Percentiles rank a stretch among this genome's conserved stretches.
These are phyloP conservation scores for Tuber aestivum DNA, from an alignment of 495 filamentous ascomycete species.

Conservation along the genomic window DNA sequence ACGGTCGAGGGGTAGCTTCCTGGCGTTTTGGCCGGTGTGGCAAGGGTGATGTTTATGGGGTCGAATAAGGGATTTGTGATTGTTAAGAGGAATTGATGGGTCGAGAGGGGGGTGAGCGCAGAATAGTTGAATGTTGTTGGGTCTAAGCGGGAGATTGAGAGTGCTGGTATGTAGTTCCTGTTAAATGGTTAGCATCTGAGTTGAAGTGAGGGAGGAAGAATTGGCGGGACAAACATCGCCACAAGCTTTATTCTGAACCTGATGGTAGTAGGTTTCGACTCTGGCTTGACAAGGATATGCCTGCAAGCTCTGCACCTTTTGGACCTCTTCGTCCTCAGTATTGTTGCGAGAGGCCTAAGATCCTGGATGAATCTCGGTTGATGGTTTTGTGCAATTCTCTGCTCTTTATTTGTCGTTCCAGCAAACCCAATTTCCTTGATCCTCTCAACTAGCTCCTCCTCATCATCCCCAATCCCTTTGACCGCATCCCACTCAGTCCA, in stretches of 20 bases:
- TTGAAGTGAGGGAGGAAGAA: conserved; percentile 59
- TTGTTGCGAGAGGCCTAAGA: conserved; percentile 69
- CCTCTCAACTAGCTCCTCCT: conserved; percentile 32
- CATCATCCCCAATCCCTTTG: conserved; percentile 20
- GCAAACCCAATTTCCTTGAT: conserved; percentile 34
- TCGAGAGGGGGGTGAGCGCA: conserved; percentile 58
- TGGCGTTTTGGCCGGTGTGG: conserved; percentile 73
- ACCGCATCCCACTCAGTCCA: conserved; percentile 31
- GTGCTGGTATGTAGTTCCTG: conserved; percentile 72
- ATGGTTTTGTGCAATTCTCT: conserved; percentile 31
- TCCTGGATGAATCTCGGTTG: conserved; percentile 29
- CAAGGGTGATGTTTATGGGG: conserved; percentile 74
- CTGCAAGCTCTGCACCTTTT: conserved; percentile 89
- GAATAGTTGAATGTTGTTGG: conserved; percentile 43
- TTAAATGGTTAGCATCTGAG: conserved; percentile 31
- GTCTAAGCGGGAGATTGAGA: conserved; percentile 62
- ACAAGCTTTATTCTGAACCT: conserved; percentile 85
- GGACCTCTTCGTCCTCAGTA: conserved; percentile 82
- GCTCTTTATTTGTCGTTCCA: conserved; percentile 28
- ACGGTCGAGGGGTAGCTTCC: conserved; percentile 71
- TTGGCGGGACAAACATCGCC: conserved; percentile 56
- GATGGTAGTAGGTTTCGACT: conserved; percentile 75
- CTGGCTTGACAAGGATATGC: conserved; percentile 93
- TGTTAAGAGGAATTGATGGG: conserved; percentile 77
- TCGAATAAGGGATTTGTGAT: conserved; percentile 94